Percentiles rank a stretch among this genome's conserved stretches.
These are phyloP conservation scores for Didymella pomorum DNA, from an alignment of 2,329 filamentous ascomycete species.

Conservation along the genomic window DNA sequence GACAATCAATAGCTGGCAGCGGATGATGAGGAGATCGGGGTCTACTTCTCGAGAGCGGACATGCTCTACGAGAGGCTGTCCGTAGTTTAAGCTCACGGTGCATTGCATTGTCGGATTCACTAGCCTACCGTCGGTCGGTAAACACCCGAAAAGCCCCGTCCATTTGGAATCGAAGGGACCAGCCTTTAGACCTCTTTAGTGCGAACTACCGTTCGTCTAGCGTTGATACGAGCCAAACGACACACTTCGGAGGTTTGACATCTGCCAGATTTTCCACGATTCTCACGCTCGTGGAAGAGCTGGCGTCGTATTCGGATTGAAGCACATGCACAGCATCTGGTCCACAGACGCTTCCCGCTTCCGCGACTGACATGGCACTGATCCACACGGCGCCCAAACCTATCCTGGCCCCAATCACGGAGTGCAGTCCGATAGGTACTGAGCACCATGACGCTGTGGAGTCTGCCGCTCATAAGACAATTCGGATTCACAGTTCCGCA, in stretches of 20 bases:
- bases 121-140: constrained; percentile 16
- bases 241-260: constrained; percentile 1
- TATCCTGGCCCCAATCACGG: constrained; percentile 20
- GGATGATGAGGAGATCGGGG: neutral
- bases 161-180: constrained; percentile 8
- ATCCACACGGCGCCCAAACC: constrained; percentile 22
- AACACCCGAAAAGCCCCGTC: constrained; percentile 3
- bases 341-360: constrained; percentile 8
- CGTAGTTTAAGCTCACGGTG: constrained; percentile 8
- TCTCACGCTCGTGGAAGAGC: neutral
- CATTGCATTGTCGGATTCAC: constrained; percentile 8
- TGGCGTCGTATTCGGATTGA: constrained; percentile 1
- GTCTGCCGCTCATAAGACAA: constrained; percentile 14
- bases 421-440: constrained; percentile 21
- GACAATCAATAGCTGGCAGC: neutral
- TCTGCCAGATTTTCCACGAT: neutral
- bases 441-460: constrained; percentile 22
- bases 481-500: constrained; percentile 15
- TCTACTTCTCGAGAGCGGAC: neutral
- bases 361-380: constrained; percentile 20
- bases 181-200: constrained; percentile 8
- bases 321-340: constrained; percentile 7
- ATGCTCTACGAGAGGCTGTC: neutral
- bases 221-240: neutral
- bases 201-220: constrained; percentile 12